These are phyloP conservation scores for Aspergillus brasiliensis DNA, from an alignment of 2,329 filamentous ascomycete genomes.

Conservation along the genomic window DNA sequence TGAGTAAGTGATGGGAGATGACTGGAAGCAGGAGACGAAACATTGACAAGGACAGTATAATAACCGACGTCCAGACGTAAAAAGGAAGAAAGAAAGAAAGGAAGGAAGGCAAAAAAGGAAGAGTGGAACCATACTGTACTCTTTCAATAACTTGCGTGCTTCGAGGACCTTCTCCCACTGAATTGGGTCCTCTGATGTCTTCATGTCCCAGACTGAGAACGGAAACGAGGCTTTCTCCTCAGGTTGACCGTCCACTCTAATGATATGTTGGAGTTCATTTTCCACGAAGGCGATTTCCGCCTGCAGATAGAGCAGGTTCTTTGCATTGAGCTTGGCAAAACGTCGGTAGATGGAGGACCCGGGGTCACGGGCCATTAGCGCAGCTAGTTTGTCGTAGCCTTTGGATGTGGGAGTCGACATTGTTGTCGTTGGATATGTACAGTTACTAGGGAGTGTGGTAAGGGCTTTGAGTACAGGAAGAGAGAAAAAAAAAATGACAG, in stretches of 20 bases:
- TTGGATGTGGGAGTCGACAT: not conserved
- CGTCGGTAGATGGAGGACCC: not conserved
- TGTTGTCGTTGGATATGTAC: not conserved
- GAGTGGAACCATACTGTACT: not conserved
- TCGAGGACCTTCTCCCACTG: not conserved
- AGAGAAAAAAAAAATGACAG: not conserved
- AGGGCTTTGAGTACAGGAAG: not conserved
- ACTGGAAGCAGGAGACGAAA: no score
- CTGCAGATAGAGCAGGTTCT: not conserved
- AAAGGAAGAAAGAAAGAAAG: no score
- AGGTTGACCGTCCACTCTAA: not conserved
- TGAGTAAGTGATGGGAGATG: no score
- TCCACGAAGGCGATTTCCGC: not conserved
- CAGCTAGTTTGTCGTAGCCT: not conserved
- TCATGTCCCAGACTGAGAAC: not conserved
- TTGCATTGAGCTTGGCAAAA: not conserved
- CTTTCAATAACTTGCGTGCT: not conserved
- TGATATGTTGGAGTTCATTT: not conserved
- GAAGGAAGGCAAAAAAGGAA: no score
- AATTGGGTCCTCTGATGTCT: not conserved
- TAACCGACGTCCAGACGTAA: no score
- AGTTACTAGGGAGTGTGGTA: not conserved
- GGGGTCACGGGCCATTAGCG: not conserved
- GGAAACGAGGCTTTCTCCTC: not conserved
- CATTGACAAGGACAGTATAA: no score